phyloP scores from a whole-genome alignment of 1,139 yeast species.

The Candida labiduridarum region DNA sequence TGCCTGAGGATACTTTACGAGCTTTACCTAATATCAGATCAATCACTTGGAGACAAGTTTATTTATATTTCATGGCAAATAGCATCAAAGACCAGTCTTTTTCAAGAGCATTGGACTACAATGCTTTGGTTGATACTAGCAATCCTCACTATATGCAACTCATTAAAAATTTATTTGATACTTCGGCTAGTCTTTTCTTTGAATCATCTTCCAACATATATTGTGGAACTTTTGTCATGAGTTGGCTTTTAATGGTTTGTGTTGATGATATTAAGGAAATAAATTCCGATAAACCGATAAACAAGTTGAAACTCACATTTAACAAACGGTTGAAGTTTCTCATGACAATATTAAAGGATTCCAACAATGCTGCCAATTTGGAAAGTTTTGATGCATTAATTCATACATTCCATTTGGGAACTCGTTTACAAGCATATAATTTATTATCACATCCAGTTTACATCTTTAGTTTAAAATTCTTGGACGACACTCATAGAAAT shows the following conservation, averaged over 20 bases:
- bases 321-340: constrained; percentile 42
- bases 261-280: constrained; percentile 41
- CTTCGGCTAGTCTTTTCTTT: constrained; percentile 34
- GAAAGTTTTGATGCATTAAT: constrained; percentile 48
- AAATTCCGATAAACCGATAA: constrained; percentile 26
- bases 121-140: constrained; percentile 26
- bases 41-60: constrained; percentile 55
- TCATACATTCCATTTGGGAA: constrained; percentile 46
- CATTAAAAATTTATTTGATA: constrained; percentile 38
- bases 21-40: constrained; percentile 47
- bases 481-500: constrained; percentile 41
- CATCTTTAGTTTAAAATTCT: constrained; percentile 39
- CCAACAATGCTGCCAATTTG: constrained; percentile 36
- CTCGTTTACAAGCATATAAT: constrained; percentile 28
- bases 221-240: constrained; percentile 29
- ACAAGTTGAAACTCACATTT: constrained; percentile 35
- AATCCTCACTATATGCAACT: constrained; percentile 28
- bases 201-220: constrained; percentile 20
- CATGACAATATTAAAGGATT: constrained; percentile 34
- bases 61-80: constrained; percentile 52
- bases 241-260: constrained; percentile 40
- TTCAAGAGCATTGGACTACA: constrained; percentile 57
- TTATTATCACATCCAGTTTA: constrained; percentile 42
- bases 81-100: constrained; percentile 57
- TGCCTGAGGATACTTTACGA: constrained; percentile 42